Percentiles rank a stretch among this genome's conserved stretches.
phyloP scores from a whole-genome alignment of 228 moss, liverwort and hornwort genomes.

The Sphagnum magellanicum region DNA sequence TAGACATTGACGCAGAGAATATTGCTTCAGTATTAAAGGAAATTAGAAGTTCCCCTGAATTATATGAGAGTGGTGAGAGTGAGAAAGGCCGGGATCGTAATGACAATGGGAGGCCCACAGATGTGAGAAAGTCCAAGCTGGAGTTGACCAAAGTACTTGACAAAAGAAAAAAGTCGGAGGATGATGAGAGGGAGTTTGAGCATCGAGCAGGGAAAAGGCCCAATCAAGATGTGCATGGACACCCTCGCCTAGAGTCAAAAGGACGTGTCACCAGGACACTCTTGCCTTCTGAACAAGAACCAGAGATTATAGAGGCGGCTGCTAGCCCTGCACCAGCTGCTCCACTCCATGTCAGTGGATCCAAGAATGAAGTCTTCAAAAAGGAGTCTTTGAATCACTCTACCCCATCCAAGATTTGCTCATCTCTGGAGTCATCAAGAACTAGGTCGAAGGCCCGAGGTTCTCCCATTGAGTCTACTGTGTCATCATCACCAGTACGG shows the following conservation, averaged over 20 bases:
- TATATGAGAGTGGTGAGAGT: slow-evolving; percentile 31
- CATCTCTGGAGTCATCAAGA: slow-evolving; percentile 53
- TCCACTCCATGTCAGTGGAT: slow-evolving; percentile 17
- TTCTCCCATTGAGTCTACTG: slow-evolving; percentile 91
- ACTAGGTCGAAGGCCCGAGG: slow-evolving; percentile 57
- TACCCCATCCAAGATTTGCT: slow-evolving; percentile 69
- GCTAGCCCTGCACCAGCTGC: slow-evolving; percentile 4
- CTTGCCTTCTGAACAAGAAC: slow-evolving; percentile 1
- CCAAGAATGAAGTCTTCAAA: slow-evolving; percentile 10
- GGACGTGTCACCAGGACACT: slow-evolving; percentile 9
- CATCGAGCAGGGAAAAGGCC: slow-evolving; percentile 48
- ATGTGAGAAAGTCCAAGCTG: too few species aligned
- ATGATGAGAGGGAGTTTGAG: slow-evolving; percentile 59
- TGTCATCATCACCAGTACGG: slow-evolving; percentile 85
- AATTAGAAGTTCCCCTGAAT: slow-evolving; percentile 18
- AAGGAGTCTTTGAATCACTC: slow-evolving; percentile 48
- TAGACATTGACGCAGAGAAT: slow-evolving; percentile 37
- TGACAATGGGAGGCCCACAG: slow-evolving; percentile 7
- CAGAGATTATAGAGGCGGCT: background rate
- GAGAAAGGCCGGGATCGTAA: slow-evolving; percentile 48
- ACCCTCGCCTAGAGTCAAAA: slow-evolving; percentile 5
- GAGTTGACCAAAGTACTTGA: slow-evolving; percentile 8
- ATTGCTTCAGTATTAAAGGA: slow-evolving; percentile 31
- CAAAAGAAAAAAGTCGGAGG: slow-evolving; percentile 51
- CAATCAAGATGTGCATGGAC: slow-evolving; percentile 18